These are phyloP conservation scores for Fragaria nilgerrensis DNA, from an alignment of 306 rosid species.

Conservation along the genomic window DNA sequence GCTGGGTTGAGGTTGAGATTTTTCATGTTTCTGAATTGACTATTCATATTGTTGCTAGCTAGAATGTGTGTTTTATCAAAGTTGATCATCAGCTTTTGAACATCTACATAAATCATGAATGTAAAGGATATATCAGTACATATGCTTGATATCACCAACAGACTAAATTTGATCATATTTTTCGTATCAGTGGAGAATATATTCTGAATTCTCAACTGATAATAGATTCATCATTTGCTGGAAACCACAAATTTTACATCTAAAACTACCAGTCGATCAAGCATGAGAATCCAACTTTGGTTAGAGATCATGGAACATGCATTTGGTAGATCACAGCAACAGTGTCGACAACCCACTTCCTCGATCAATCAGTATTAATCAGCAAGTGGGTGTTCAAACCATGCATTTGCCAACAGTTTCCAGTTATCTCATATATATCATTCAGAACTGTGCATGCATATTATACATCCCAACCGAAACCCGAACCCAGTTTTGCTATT, in stretches of 20 bases:
- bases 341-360: neutral
- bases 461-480: neutral
- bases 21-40: neutral
- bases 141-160: neutral
- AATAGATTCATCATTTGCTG: conserved; percentile 1
- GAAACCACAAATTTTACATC: conserved; percentile 5
- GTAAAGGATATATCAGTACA: neutral
- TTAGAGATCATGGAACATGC: neutral
- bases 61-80: neutral
- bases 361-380: neutral
- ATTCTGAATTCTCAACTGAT: neutral
- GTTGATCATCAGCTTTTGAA: neutral
- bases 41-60: neutral
- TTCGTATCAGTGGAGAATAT: conserved; percentile 1
- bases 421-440: neutral
- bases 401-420: neutral
- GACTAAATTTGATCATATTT: neutral
- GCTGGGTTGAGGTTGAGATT: neutral
- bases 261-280: neutral
- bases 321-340: neutral
- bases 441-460: neutral
- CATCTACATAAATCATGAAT: neutral
- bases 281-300: neutral
- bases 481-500: neutral
- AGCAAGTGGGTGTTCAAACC: neutral